Conservation (phyloP, 495 filamentous ascomycete genomes). For the Tuber melanosporum region DNA sequence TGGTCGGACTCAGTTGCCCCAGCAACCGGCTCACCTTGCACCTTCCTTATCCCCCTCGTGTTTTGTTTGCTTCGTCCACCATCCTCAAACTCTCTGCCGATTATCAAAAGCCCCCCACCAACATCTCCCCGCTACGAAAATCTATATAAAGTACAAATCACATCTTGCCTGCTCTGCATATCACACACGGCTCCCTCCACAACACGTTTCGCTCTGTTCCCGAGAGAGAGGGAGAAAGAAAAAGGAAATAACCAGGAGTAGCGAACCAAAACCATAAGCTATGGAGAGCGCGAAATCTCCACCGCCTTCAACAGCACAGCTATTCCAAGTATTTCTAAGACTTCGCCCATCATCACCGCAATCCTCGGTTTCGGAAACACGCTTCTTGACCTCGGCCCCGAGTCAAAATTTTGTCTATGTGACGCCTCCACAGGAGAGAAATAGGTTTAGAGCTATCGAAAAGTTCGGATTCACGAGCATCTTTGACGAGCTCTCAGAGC, state of each 20-base stretch:
- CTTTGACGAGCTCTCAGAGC: conserved; percentile 76
- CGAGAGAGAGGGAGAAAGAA: not conserved
- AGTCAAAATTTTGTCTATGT: conserved; percentile 33
- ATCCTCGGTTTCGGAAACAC: conserved; percentile 31
- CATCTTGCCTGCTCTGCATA: not conserved
- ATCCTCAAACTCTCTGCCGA: not conserved
- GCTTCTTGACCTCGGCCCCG: conserved; percentile 32
- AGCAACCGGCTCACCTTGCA: not conserved
- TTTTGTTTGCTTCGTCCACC: not conserved
- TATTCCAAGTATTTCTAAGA: conserved; percentile 91
- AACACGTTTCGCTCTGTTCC: not conserved
- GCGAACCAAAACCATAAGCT: not conserved
- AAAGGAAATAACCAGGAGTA: not conserved
- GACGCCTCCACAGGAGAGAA: conserved; percentile 37
- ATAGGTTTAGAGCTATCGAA: conserved; percentile 76
- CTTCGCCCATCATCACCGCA: conserved; percentile 63
- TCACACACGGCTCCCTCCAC: not conserved
- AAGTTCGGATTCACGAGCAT: conserved; percentile 91
- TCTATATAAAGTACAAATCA: conserved; percentile 4
- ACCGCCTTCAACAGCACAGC: conserved; percentile 41
- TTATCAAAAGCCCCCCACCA: not conserved
- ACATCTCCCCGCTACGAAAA: not conserved
- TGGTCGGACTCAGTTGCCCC: not conserved
- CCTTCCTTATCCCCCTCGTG: not conserved
- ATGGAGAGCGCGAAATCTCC: conserved; percentile 26